A percentile compares a stretch with the other conserved stretches of the same genome.
phyloP scores from a whole-genome alignment of 306 rosid species.

The Citrullus mucosospermus region DNA sequence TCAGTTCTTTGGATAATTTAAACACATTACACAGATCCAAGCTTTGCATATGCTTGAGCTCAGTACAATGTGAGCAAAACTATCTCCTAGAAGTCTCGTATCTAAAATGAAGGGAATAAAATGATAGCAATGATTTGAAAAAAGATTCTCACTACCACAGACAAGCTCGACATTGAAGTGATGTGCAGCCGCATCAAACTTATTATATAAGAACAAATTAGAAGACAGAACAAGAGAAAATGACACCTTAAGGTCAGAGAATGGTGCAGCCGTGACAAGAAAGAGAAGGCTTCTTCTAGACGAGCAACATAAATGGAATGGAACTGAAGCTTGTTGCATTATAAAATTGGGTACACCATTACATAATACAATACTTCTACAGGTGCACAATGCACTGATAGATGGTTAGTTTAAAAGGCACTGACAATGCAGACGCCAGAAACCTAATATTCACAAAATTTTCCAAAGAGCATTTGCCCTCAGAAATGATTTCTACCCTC shows the following conservation, averaged over 20 bases:
- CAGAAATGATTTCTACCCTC: conserved; percentile 19
- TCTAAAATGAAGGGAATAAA: neutral
- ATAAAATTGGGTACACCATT: conserved; percentile 22
- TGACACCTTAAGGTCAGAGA: neutral
- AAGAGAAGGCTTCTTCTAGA: neutral
- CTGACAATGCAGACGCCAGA: conserved; percentile 15
- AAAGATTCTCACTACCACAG: neutral
- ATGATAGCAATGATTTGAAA: neutral
- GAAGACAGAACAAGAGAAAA: neutral
- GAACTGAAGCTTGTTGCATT: conserved; percentile 20
- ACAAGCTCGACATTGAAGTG: neutral
- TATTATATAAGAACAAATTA: neutral
- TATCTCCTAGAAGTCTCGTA: neutral
- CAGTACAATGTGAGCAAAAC: neutral
- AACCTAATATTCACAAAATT: conserved; percentile 70
- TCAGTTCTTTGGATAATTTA: neutral
- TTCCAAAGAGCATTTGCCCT: conserved; percentile 29
- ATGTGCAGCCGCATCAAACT: neutral
- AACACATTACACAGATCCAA: neutral
- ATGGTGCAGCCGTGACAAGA: neutral
- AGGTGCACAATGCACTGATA: conserved; percentile 21
- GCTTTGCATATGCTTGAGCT: neutral
- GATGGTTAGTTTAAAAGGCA: conserved; percentile 33
- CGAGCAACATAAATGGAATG: neutral
- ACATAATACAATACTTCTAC: conserved; percentile 21